Evolutionary conservation across 225 moss, liverwort and hornwort species (phyloP).

Genomic region (Lunularia cruciata): DNA sequence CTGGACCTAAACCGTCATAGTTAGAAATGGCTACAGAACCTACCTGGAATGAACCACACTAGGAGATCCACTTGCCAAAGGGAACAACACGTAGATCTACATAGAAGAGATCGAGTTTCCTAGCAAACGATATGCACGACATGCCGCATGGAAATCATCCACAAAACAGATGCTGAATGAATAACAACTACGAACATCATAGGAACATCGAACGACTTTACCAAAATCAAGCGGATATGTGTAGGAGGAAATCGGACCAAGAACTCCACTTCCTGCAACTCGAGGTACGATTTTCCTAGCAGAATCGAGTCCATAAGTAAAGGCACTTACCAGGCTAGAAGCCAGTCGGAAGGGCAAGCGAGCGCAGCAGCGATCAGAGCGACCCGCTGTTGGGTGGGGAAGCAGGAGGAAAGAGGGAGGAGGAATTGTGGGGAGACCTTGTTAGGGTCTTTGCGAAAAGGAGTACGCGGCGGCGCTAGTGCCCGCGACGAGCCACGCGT

Average conservation of each 20-base stretch:
- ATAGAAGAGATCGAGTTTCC: too few species aligned
- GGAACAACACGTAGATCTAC: too few species aligned
- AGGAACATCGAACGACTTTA: too few species aligned
- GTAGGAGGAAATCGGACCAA: not conserved
- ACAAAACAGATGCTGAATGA: too few species aligned
- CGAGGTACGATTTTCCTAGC: not conserved
- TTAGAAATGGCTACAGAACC: too few species aligned
- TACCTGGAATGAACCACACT: too few species aligned
- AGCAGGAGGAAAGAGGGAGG: not conserved
- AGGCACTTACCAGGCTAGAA: conserved; percentile 10
- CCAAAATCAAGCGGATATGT: not conserved
- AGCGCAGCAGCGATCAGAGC: conserved; percentile 3
- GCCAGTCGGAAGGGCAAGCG: not conserved
- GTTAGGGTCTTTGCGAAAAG: conserved; percentile 9
- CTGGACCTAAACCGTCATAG: too few species aligned
- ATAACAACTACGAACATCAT: too few species aligned
- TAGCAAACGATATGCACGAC: too few species aligned
- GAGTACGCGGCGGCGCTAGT: conserved; percentile 17
- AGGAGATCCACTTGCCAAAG: too few species aligned
- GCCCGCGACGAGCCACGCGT: conserved; percentile 5
- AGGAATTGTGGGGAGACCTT: not conserved
- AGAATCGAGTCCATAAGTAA: not conserved
- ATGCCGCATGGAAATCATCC: too few species aligned
- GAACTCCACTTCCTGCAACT: not conserved
- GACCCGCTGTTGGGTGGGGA: not conserved